Percentiles rank a stretch among this genome's conserved stretches.
phyloP scores from a whole-genome alignment of 768 basidiomycete genomes.

The Tylopilus balloui region DNA sequence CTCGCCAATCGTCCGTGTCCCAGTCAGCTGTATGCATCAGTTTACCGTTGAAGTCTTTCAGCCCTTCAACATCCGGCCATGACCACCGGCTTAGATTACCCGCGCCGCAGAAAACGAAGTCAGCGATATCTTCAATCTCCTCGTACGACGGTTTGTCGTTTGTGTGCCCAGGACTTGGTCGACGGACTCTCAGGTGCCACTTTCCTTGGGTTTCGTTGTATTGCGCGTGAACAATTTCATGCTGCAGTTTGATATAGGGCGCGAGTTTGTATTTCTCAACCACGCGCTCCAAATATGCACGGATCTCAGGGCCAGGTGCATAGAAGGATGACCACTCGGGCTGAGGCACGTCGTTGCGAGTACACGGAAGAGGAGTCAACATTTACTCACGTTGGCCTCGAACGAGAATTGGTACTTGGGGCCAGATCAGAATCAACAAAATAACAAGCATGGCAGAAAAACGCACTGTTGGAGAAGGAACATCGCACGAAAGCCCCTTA shows the following conservation, averaged over 20 bases:
- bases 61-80: slow-evolving; percentile 63
- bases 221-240: slow-evolving; percentile 48
- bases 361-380: not conserved
- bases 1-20: slow-evolving; percentile 45
- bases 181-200: slow-evolving; percentile 51
- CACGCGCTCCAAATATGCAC: slow-evolving; percentile 46
- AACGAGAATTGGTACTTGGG: slow-evolving; percentile 56
- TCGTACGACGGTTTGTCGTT: slow-evolving; percentile 29
- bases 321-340: slow-evolving; percentile 61
- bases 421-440: not conserved
- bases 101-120: slow-evolving; percentile 54
- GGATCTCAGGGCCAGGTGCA: slow-evolving; percentile 56
- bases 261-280: slow-evolving; percentile 54
- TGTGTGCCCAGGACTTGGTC: slow-evolving; percentile 17
- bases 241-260: slow-evolving; percentile 50
- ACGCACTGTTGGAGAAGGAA: slow-evolving; percentile 52
- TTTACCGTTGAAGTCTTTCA: slow-evolving; percentile 52
- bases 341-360: slow-evolving; percentile 26
- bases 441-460: not conserved
- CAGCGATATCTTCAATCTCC: slow-evolving; percentile 49
- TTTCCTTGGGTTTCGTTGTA: slow-evolving; percentile 50
- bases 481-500: slow-evolving; percentile 60
- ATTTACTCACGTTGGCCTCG: slow-evolving; percentile 41
- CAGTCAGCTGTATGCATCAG: slow-evolving; percentile 63
- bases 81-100: slow-evolving; percentile 54